Conservation (phyloP, 2,329 filamentous ascomycete species). For the Hymenoscyphus scutula region DNA sequence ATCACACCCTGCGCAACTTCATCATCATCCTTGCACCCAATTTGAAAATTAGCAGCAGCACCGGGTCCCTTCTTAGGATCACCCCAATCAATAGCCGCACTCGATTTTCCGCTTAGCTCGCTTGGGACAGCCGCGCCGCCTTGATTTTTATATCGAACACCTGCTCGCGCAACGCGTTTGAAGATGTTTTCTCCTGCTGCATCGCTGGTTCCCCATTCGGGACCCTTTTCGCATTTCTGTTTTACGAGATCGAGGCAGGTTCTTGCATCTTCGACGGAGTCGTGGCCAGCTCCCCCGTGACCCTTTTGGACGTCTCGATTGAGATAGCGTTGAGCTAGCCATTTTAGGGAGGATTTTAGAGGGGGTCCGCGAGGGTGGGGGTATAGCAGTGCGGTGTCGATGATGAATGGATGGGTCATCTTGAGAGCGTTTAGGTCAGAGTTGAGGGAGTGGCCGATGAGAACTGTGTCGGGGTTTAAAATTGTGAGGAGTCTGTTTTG, state of each 20-base stretch:
- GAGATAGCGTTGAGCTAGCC: conserved; percentile 81
- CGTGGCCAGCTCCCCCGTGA: conserved; percentile 61
- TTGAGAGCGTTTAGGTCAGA: conserved; percentile 81
- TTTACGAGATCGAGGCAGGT: conserved; percentile 92
- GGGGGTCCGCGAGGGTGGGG: conserved; percentile 88
- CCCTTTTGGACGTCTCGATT: conserved; percentile 84
- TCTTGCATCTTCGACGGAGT: conserved; percentile 88
- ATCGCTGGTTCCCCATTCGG: conserved; percentile 78
- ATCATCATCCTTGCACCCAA: conserved; percentile 58
- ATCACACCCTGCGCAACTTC: conserved; percentile 55
- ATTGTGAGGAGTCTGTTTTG: conserved; percentile 73
- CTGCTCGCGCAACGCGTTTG: conserved; percentile 68
- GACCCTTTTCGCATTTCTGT: conserved; percentile 92
- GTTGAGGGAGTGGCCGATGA: conserved; percentile 79
- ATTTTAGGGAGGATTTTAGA: conserved; percentile 87
- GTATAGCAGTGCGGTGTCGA: conserved; percentile 88
- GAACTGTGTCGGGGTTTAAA: conserved; percentile 68
- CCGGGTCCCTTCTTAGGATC: conserved; percentile 64
- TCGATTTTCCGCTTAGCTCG: conserved; percentile 53
- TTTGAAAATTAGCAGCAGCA: conserved; percentile 53
- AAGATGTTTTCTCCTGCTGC: conserved; percentile 85
- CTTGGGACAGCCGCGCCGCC: conserved; percentile 58
- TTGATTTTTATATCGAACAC: conserved; percentile 60
- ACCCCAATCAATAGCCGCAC: conserved; percentile 86
- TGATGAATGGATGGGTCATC: conserved; percentile 86